phyloP scores from a whole-genome alignment of 1,139 yeast species.

The Yamadazyma conglobata region DNA sequence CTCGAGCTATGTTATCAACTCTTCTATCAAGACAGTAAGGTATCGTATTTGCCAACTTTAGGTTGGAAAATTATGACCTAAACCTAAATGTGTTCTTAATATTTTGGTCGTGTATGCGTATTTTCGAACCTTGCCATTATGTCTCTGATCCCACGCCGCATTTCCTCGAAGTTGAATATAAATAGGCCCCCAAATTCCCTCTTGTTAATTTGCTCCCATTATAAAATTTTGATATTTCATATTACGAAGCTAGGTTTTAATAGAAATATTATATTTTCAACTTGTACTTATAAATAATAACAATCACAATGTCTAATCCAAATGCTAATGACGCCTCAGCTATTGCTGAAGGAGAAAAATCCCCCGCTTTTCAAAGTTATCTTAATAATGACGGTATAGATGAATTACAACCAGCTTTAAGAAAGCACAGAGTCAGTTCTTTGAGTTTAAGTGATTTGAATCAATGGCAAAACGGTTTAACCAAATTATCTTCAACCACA shows the following conservation, averaged over 20 bases:
- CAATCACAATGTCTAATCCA: conserved; percentile 9
- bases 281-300: neutral
- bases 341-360: conserved; percentile 17
- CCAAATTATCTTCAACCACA: conserved; percentile 43
- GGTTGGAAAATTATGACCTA: too few relatives aligned
- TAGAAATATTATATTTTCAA: neutral
- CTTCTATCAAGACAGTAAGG: too few relatives aligned
- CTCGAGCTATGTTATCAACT: too few relatives aligned
- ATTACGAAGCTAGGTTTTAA: too few relatives aligned
- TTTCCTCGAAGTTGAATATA: conserved; percentile 8
- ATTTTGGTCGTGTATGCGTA: too few relatives aligned
- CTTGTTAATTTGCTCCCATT: conserved; percentile 1
- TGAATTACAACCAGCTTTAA: conserved; percentile 54
- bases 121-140: too few relatives aligned
- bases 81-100: too few relatives aligned
- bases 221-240: neutral
- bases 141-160: conserved; percentile 14
- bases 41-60: too few relatives aligned
- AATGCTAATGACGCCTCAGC: conserved; percentile 4
- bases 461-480: conserved; percentile 52
- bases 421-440: conserved; percentile 68
- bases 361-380: conserved; percentile 45
- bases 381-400: conserved; percentile 73
- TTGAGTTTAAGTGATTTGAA: conserved; percentile 67
- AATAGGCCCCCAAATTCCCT: conserved; percentile 4